Conservation (phyloP, 2,329 filamentous ascomycete species). For the Colletotrichum navitas region DNA sequence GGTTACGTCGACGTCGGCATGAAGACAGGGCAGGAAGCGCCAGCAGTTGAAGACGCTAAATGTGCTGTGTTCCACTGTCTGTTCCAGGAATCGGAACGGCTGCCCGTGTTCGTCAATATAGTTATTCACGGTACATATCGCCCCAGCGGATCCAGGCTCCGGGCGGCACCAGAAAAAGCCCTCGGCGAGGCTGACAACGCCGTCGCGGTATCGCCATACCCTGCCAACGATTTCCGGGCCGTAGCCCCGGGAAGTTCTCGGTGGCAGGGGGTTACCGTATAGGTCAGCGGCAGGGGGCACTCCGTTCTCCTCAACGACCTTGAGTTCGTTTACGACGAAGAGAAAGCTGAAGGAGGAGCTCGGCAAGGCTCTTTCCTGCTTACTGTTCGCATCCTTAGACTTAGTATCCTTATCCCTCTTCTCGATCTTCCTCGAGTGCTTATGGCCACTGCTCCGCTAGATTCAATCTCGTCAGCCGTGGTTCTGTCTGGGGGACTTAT, state of each 20-base stretch:
- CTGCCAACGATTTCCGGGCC: constrained; percentile 46
- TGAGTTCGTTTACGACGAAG: constrained; percentile 55
- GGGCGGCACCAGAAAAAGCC: constrained; percentile 45
- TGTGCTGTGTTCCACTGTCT: constrained; percentile 3
- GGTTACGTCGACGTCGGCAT: constrained; percentile 7
- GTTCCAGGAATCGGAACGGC: neutral
- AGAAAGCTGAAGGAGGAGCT: constrained; percentile 50
- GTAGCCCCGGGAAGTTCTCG: constrained; percentile 45
- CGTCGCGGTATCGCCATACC: constrained; percentile 54
- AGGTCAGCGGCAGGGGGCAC: constrained; percentile 31
- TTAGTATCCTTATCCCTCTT: constrained; percentile 10
- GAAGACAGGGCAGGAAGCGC: constrained; percentile 37
- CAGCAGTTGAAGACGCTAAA: constrained; percentile 42
- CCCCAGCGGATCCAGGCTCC: constrained; percentile 32
- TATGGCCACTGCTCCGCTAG: constrained; percentile 5
- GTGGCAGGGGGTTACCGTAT: constrained; percentile 52
- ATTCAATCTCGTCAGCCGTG: neutral
- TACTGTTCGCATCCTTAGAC: neutral
- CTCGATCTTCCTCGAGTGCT: constrained; percentile 1
- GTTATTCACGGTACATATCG: neutral
- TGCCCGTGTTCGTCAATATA: neutral
- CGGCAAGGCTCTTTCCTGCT: neutral
- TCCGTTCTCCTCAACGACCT: constrained; percentile 34
- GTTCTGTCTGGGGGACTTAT: fast-evolving
- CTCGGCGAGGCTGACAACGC: constrained; percentile 44